Evolutionary conservation across 768 basidiomycete genomes (phyloP).

Genomic region (Boletus insuetus): DNA sequence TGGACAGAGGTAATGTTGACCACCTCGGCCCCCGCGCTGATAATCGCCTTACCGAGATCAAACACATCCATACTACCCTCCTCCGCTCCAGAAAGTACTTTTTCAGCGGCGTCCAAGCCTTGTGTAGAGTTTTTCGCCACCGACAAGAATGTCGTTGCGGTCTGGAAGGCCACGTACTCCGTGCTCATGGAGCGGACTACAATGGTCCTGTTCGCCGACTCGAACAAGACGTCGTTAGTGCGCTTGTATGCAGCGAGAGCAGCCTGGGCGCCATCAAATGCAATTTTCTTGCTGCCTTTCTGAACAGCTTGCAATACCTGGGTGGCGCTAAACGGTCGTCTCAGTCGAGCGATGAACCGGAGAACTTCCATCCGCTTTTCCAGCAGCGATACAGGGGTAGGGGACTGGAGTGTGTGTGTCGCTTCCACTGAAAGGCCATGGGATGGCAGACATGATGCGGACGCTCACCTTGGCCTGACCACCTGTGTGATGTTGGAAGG

Average conservation of each 20-base stretch:
- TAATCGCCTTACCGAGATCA: neutral
- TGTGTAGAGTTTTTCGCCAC: no score
- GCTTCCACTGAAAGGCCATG: neutral
- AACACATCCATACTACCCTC: neutral
- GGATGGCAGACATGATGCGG: neutral
- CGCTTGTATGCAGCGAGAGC: conserved; percentile 1
- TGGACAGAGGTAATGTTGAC: conserved; percentile 4
- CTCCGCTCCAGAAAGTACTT: neutral
- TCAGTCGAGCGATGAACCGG: neutral
- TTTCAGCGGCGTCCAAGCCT: no score
- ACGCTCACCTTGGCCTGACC: neutral
- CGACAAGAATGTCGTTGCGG: no score
- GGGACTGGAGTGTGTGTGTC: neutral
- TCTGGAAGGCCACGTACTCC: neutral
- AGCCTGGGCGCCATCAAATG: neutral
- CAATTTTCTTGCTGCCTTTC: neutral
- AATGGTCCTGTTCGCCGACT: neutral
- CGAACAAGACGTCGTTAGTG: neutral
- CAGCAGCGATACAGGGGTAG: neutral
- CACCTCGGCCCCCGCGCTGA: neutral
- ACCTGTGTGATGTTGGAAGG: neutral
- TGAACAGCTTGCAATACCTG: no score
- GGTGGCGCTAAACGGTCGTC: neutral
- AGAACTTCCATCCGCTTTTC: neutral
- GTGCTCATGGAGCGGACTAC: neutral